Evolutionary conservation across 208 protist genomes (phyloP).

Genomic region (Trypanosoma caninum): DNA sequence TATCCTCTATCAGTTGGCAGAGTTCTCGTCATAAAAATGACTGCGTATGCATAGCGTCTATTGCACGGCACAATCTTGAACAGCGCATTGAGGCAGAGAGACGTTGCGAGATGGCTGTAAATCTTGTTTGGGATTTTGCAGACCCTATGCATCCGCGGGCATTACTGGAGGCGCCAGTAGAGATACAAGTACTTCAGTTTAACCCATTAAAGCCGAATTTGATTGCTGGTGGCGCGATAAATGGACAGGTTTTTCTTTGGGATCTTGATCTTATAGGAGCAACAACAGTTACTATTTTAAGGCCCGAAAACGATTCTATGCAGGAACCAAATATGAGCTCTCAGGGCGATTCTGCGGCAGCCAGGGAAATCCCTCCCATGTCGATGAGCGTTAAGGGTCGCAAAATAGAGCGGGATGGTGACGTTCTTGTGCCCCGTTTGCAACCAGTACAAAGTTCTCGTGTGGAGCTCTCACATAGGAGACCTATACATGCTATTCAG

Average conservation of each 20-base stretch:
- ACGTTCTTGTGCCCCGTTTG: constrained; percentile 77
- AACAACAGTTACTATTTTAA: not conserved
- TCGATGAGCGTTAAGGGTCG: constrained; percentile 62
- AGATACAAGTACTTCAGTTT: constrained; percentile 89
- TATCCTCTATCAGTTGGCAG: constrained; percentile 80
- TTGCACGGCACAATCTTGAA: constrained; percentile 50
- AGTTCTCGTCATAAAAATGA: constrained; percentile 62
- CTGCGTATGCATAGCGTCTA: constrained; percentile 77
- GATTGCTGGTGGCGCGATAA: constrained; percentile 82
- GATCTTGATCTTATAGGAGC: constrained; percentile 54
- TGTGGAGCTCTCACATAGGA: constrained; percentile 83
- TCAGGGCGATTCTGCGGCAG: constrained; percentile 38
- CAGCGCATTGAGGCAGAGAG: constrained; percentile 73
- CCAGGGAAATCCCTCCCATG: constrained; percentile 78
- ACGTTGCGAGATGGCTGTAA: constrained; percentile 65
- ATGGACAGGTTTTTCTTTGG: constrained; percentile 91
- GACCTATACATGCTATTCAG: constrained; percentile 83
- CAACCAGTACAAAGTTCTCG: constrained; percentile 73
- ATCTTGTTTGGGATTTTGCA: constrained; percentile 86
- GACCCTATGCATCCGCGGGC: constrained; percentile 90
- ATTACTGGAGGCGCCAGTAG: constrained; percentile 81
- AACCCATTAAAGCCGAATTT: constrained; percentile 77
- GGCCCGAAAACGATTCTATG: not conserved
- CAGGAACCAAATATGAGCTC: constrained; percentile 1
- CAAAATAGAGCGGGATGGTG: constrained; percentile 68